A percentile compares a stretch with the other conserved stretches of the same genome.
Conservation (phyloP, 176 grass and related monocot genomes). For the Zoysia japonica region DNA sequence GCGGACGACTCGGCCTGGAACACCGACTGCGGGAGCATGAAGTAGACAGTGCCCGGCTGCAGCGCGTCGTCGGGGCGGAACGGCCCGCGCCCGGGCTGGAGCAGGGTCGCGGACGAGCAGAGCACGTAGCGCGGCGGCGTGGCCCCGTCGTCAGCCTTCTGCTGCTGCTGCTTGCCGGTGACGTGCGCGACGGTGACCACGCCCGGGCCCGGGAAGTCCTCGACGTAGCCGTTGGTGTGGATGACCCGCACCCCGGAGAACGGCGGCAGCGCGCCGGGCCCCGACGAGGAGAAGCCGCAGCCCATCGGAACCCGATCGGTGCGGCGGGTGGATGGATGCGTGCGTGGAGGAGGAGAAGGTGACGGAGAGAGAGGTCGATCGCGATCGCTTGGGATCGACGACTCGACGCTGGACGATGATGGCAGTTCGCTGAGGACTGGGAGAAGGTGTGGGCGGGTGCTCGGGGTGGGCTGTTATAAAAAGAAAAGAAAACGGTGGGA, state of each 20-base stretch:
- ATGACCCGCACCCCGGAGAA: constrained; percentile 78
- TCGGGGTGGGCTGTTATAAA: no score
- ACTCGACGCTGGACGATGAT: no score
- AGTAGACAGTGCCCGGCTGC: constrained; percentile 79
- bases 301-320: constrained; percentile 41
- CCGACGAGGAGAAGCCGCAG: constrained; percentile 37
- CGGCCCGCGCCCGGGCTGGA: constrained; percentile 53
- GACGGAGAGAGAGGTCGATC: no score
- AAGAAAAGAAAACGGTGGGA: no score
- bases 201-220: constrained; percentile 66
- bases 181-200: constrained; percentile 64
- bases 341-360: no score
- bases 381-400: no score
- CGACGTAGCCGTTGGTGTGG: constrained; percentile 94
- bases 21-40: constrained; percentile 73
- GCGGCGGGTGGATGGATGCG: no score
- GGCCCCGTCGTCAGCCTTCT: background rate
- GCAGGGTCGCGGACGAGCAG: constrained; percentile 68
- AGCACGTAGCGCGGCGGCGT: constrained; percentile 54
- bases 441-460: no score
- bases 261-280: background rate
- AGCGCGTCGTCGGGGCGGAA: constrained; percentile 69
- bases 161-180: constrained; percentile 8
- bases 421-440: no score
- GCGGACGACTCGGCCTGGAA: constrained; percentile 83